Evolutionary conservation across 2,329 filamentous ascomycete genomes (phyloP).

Genomic region (Cryphonectria japonica): DNA sequence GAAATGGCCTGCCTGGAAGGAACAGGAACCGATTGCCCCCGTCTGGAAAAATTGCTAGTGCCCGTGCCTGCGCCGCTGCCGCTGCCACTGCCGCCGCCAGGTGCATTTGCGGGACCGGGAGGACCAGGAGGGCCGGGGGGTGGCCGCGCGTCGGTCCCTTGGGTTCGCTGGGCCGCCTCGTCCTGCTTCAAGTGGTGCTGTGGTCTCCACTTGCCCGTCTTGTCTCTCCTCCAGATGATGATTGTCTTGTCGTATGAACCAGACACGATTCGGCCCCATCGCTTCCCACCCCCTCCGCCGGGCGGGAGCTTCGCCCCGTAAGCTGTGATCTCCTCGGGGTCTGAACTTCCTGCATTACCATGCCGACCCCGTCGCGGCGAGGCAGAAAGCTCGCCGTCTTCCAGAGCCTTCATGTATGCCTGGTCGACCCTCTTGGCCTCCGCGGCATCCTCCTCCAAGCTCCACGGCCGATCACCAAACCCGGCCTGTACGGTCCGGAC

Average conservation of each 20-base stretch:
- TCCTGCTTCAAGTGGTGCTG: conserved; percentile 77
- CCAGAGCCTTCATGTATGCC: conserved; percentile 67
- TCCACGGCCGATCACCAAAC: conserved; percentile 86
- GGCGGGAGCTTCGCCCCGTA: conserved; percentile 87
- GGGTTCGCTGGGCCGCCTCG: conserved; percentile 62
- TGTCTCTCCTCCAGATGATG: conserved; percentile 89
- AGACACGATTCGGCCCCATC: conserved; percentile 92
- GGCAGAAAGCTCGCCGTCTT: conserved; percentile 52
- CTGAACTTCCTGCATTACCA: conserved; percentile 72
- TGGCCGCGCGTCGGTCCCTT: conserved; percentile 31
- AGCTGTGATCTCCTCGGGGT: conserved; percentile 76
- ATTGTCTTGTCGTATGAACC: conserved; percentile 96
- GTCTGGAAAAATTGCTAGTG: conserved; percentile 12
- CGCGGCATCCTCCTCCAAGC: conserved; percentile 71
- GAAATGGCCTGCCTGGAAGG: conserved; percentile 12
- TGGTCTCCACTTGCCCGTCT: conserved; percentile 82
- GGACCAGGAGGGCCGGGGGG: conserved; percentile 23
- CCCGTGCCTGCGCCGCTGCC: conserved; percentile 15
- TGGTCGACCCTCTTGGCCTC: conserved; percentile 75
- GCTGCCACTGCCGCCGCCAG: conserved; percentile 12
- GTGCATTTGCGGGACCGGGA: background rate
- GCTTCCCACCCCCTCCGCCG: conserved; percentile 79
- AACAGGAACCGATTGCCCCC: background rate
- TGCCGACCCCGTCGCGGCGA: conserved; percentile 45
- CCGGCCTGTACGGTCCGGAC: conserved; percentile 95